Conservation (phyloP, 495 filamentous ascomycete genomes). For the Friedmanniomyces simplex region DNA sequence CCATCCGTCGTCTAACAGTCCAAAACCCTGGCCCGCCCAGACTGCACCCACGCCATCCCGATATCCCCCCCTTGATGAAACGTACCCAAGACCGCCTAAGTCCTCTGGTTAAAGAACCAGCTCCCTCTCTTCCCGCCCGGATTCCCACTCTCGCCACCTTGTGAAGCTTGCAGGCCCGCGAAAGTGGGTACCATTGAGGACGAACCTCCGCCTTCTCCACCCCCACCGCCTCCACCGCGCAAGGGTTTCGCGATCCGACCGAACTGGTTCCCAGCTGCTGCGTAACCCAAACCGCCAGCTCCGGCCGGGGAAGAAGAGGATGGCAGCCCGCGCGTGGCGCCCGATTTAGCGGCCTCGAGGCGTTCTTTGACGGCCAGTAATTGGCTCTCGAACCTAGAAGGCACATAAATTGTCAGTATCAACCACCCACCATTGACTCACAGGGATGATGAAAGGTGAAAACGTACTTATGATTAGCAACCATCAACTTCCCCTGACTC, state of each 20-base stretch:
- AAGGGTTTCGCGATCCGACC: constrained; percentile 89
- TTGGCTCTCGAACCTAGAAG: constrained; percentile 80
- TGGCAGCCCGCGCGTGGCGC: constrained; percentile 70
- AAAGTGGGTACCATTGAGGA: constrained; percentile 21
- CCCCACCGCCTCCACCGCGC: constrained; percentile 81
- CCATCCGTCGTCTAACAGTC: too few relatives aligned
- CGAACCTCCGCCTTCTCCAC: constrained; percentile 18
- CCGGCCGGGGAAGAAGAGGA: constrained; percentile 43
- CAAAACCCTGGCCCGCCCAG: too few relatives aligned
- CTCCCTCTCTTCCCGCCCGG: constrained; percentile 27
- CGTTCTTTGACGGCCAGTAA: constrained; percentile 95
- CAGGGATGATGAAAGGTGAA: too few relatives aligned
- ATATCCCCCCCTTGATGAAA: too few relatives aligned
- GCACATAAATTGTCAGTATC: background rate
- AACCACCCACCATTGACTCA: background rate
- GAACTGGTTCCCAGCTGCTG: constrained; percentile 15
- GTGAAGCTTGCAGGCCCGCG: constrained; percentile 22
- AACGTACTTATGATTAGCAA: constrained; percentile 86
- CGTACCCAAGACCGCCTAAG: constrained; percentile 5
- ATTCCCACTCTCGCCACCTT: background rate
- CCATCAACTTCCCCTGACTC: constrained; percentile 91
- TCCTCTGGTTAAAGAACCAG: constrained; percentile 36
- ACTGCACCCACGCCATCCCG: too few relatives aligned
- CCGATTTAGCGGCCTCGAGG: constrained; percentile 86
- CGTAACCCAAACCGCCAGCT: background rate